A percentile compares a stretch with the other conserved stretches of the same genome.
Evolutionary conservation across 2,329 filamentous ascomycete genomes (phyloP).

Genomic region (Apiospora koreana): DNA sequence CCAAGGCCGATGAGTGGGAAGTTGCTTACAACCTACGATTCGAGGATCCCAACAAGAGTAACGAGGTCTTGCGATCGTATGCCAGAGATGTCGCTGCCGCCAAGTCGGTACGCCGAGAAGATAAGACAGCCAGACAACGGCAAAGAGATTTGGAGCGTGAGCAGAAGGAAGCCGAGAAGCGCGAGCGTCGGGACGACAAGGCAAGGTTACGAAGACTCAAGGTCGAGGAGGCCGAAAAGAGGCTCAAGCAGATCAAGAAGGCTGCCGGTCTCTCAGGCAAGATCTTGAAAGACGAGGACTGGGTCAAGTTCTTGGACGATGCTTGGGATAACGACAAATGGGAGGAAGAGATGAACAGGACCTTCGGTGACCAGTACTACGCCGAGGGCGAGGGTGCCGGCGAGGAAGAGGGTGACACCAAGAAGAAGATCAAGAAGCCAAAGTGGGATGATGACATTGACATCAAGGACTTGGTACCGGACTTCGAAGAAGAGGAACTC

Average conservation of each 20-base stretch:
- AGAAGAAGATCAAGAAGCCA: constrained; percentile 73
- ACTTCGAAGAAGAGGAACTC: constrained; percentile 71
- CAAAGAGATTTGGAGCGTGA: constrained; percentile 76
- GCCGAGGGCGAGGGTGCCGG: constrained; percentile 67
- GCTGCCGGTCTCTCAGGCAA: constrained; percentile 78
- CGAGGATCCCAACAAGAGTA: constrained; percentile 85
- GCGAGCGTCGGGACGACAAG: constrained; percentile 75
- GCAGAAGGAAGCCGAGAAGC: constrained; percentile 77
- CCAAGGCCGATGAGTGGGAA: constrained; percentile 81
- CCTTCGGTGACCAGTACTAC: constrained; percentile 92
- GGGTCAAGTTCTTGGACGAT: constrained; percentile 80
- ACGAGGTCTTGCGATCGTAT: constrained; percentile 86
- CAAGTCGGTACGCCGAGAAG: constrained; percentile 84
- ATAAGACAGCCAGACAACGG: constrained; percentile 74
- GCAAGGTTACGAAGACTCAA: constrained; percentile 83
- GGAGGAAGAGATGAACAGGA: constrained; percentile 86
- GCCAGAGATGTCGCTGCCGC: constrained; percentile 81
- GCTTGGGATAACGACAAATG: constrained; percentile 88
- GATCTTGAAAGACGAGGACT: constrained; percentile 71
- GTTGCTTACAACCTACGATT: constrained; percentile 95
- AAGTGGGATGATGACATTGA: constrained; percentile 98
- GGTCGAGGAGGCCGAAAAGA: constrained; percentile 86
- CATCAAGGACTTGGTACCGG: constrained; percentile 87
- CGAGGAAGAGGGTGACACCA: constrained; percentile 50
- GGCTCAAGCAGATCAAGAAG: constrained; percentile 84